Percentiles rank a stretch among this genome's conserved stretches.
These are phyloP conservation scores for Termitomyces heimii DNA, from an alignment of 768 basidiomycete genomes.

Conservation along the genomic window DNA sequence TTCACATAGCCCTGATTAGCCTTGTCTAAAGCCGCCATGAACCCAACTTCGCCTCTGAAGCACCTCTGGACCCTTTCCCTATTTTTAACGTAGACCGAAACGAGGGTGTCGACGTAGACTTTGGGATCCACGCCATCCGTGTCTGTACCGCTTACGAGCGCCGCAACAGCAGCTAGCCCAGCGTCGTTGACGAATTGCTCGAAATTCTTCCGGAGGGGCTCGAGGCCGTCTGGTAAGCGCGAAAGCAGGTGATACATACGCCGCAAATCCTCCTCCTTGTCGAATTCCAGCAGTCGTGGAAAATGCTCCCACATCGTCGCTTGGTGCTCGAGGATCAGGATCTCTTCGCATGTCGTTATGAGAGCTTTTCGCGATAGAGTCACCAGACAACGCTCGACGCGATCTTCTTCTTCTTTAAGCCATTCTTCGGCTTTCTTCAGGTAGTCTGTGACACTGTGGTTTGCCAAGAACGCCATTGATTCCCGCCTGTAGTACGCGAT, in stretches of 20 bases:
- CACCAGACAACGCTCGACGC: conserved; percentile 91
- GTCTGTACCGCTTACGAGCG: conserved; percentile 48
- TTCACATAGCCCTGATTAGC: conserved; percentile 97
- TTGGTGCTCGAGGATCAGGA: conserved; percentile 84
- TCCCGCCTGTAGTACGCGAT: conserved; percentile 91
- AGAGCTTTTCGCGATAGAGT: conserved; percentile 80
- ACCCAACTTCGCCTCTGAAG: conserved; percentile 90
- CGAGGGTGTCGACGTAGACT: conserved; percentile 86
- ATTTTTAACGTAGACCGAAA: conserved; percentile 91
- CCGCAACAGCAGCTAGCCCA: conserved; percentile 77
- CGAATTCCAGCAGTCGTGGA: conserved; percentile 83
- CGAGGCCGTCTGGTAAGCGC: conserved; percentile 85
- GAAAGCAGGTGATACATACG: conserved; percentile 93
- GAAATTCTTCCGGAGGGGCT: conserved; percentile 87
- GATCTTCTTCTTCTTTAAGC: conserved; percentile 89
- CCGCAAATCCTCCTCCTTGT: conserved; percentile 92
- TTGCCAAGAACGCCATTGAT: conserved; percentile 83
- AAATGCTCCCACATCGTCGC: conserved; percentile 91
- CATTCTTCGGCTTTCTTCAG: conserved; percentile 92
- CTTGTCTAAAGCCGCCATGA: conserved; percentile 90
- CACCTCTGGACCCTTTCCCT: conserved; percentile 81
- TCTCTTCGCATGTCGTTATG: conserved; percentile 82
- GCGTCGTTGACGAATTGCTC: conserved; percentile 94
- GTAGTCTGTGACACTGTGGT: conserved; percentile 90
- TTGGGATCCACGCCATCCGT: conserved; percentile 80